Evolutionary conservation across 495 filamentous ascomycete species (phyloP).

Genomic region (Penicillium macrosclerotiorum): DNA sequence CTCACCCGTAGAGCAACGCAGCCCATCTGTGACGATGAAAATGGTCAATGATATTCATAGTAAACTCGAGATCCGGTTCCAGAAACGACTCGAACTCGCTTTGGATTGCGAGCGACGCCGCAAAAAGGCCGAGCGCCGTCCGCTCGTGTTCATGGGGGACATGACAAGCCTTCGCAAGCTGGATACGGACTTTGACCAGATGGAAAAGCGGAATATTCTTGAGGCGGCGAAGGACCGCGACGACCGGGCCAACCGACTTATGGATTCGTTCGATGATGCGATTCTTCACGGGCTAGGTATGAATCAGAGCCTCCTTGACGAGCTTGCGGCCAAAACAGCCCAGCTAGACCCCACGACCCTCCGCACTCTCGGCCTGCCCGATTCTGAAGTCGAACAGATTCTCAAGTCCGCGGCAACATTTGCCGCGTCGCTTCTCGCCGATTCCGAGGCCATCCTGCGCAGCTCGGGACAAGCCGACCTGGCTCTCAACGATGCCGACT

Average conservation of each 20-base stretch:
- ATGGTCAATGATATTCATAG: constrained; percentile 43
- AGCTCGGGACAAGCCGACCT: constrained; percentile 49
- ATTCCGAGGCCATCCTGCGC: constrained; percentile 51
- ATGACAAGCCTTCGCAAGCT: constrained; percentile 45
- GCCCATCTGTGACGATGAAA: constrained; percentile 45
- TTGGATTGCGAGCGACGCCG: constrained; percentile 51
- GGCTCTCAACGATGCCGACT: constrained; percentile 52
- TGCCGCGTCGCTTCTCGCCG: constrained; percentile 39
- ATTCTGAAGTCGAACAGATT: constrained; percentile 44
- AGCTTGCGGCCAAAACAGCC: constrained; percentile 39
- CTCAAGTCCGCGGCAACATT: constrained; percentile 43
- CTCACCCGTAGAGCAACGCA: constrained; percentile 30
- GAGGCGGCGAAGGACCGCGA: constrained; percentile 51
- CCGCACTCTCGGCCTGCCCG: constrained; percentile 32
- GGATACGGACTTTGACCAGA: constrained; percentile 52
- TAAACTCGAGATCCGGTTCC: constrained; percentile 50
- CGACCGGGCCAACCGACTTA: constrained; percentile 49
- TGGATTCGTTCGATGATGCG: constrained; percentile 54
- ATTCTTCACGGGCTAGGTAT: constrained; percentile 51
- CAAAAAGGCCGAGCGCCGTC: constrained; percentile 51
- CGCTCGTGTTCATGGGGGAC: constrained; percentile 51
- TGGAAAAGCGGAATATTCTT: constrained; percentile 51
- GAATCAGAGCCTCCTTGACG: constrained; percentile 53
- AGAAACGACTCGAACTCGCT: constrained; percentile 50
- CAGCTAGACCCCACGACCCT: constrained; percentile 34